Conservation (phyloP, 2,329 filamentous ascomycete genomes). For the Ophioceras dolichostomum region DNA sequence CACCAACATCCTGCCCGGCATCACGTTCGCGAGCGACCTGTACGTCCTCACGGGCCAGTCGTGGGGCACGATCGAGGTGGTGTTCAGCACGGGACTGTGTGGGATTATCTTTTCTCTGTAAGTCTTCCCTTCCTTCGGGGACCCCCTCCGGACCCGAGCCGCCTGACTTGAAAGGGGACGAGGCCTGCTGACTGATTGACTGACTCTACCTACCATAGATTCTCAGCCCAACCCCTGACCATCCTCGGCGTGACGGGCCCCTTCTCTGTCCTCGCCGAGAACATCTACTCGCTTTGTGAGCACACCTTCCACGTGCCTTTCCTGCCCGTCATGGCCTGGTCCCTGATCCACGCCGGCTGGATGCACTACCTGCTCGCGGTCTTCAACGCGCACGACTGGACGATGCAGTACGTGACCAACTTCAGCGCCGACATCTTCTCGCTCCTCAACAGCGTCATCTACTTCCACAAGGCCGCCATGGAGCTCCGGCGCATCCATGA, state of each 20-base stretch:
- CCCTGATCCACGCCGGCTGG: constrained; percentile 52
- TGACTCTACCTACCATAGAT: too few relatives aligned
- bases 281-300: constrained; percentile 46
- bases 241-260: constrained; percentile 55
- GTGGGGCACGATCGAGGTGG: constrained; percentile 56
- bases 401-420: constrained; percentile 57
- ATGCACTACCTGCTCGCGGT: constrained; percentile 52
- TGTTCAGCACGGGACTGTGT: constrained; percentile 53
- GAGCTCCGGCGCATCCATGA: constrained; percentile 48
- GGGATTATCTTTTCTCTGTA: constrained; percentile 50
- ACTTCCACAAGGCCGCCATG: constrained; percentile 55
- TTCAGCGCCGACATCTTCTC: constrained; percentile 57
- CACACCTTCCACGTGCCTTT: constrained; percentile 45
- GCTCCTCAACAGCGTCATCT: constrained; percentile 54
- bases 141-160: too few relatives aligned
- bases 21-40: constrained; percentile 54
- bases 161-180: too few relatives aligned
- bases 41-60: constrained; percentile 48
- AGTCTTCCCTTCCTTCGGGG: too few relatives aligned
- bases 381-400: constrained; percentile 58
- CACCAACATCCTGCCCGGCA: constrained; percentile 52
- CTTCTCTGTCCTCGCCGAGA: constrained; percentile 55
- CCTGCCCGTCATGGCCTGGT: constrained; percentile 57
- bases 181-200: not conserved
- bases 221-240: constrained; percentile 50